These are phyloP conservation scores for Fusarium verrucosum DNA, from an alignment of 2,329 filamentous ascomycete species.

Conservation along the genomic window DNA sequence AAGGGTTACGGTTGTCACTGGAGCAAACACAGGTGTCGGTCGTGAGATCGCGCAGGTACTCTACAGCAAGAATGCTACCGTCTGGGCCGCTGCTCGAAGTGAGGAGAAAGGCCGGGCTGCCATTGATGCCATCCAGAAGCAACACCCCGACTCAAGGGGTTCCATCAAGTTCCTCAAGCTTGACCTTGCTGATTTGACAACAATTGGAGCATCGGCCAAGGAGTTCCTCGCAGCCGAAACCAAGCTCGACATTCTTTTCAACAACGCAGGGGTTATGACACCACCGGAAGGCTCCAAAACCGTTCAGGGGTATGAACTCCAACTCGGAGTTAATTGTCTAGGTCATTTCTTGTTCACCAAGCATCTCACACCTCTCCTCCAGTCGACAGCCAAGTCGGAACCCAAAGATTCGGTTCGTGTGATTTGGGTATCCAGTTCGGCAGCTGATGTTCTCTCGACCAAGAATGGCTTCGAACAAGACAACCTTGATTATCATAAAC, in stretches of 20 bases:
- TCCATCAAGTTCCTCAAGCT: conserved; percentile 56
- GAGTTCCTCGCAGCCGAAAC: conserved; percentile 45
- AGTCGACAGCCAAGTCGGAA: conserved; percentile 47
- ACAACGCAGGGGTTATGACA: conserved; percentile 58
- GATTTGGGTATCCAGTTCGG: conserved; percentile 48
- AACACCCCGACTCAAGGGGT: conserved; percentile 51
- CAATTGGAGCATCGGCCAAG: conserved; percentile 47
- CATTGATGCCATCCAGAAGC: conserved; percentile 55
- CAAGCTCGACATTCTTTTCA: conserved; percentile 54
- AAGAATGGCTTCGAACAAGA: conserved; percentile 40
- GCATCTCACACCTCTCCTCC: conserved; percentile 50
- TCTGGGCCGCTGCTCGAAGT: conserved; percentile 64
- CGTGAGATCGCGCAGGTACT: conserved; percentile 63
- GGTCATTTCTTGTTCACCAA: conserved; percentile 55
- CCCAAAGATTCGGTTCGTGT: conserved; percentile 46
- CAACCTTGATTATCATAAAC: conserved; percentile 44
- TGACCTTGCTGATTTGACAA: conserved; percentile 54
- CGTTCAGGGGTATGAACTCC: conserved; percentile 54
- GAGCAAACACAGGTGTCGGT: conserved; percentile 57
- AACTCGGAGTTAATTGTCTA: conserved; percentile 54
- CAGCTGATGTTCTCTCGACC: conserved; percentile 40
- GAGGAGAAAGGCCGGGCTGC: conserved; percentile 56
- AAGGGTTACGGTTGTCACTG: conserved; percentile 66
- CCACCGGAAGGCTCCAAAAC: conserved; percentile 54
- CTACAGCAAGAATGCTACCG: conserved; percentile 61